Evolutionary conservation across 495 filamentous ascomycete genomes (phyloP).

Genomic region (Barbatosphaeria neglecta): DNA sequence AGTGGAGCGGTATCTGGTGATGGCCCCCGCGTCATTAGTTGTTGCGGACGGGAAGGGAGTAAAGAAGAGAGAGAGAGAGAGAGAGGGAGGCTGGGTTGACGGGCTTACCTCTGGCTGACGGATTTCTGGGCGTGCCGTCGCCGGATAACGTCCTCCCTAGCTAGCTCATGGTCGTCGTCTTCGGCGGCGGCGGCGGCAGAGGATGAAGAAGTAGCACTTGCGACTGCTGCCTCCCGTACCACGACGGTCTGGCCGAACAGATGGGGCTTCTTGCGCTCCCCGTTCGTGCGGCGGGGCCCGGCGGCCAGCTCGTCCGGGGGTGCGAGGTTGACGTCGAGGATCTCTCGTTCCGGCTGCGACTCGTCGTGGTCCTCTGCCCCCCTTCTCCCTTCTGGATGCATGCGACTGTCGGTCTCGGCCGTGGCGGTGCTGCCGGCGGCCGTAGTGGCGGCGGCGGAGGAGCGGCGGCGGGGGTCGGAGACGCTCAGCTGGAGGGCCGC

Average conservation of each 20-base stretch:
- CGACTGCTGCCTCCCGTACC: constrained; percentile 7
- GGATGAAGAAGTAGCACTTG: no score
- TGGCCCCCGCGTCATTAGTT: constrained; percentile 6
- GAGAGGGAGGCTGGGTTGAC: not conserved
- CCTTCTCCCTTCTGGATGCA: constrained; percentile 7
- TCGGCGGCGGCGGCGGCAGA: constrained; percentile 1
- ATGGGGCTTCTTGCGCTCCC: constrained; percentile 2
- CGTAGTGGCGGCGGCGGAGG: not conserved
- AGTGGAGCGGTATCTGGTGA: constrained; percentile 29
- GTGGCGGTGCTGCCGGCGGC: not conserved
- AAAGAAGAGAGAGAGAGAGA: not conserved
- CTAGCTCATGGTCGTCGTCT: constrained; percentile 5
- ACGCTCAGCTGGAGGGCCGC: constrained; percentile 56
- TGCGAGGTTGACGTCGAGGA: constrained; percentile 15
- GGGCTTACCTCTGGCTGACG: constrained; percentile 8
- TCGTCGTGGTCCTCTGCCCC: constrained; percentile 10
- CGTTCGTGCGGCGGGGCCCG: constrained; percentile 4
- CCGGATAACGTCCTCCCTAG: constrained; percentile 4
- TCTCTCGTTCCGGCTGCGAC: constrained; percentile 8
- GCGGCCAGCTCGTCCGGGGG: constrained; percentile 15
- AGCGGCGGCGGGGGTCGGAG: constrained; percentile 1
- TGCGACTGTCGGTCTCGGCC: constrained; percentile 10
- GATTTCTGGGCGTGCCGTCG: constrained; percentile 11
- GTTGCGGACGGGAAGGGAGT: not conserved
- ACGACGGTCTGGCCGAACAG: constrained; percentile 20